phyloP scores from a whole-genome alignment of 805 yeast species.

The Cyberlindnera japonica region DNA sequence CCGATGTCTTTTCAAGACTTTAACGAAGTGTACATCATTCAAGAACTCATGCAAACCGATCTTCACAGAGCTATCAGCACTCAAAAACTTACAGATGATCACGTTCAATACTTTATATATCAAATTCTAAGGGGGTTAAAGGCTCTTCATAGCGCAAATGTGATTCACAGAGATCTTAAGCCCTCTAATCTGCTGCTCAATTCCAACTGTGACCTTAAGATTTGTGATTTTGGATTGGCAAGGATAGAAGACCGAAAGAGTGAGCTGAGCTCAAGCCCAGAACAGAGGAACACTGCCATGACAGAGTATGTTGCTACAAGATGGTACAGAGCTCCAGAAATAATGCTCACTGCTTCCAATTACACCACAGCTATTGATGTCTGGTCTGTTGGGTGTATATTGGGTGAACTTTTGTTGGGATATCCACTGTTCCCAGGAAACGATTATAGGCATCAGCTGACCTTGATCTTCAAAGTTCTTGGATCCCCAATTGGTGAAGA shows the following conservation, averaged over 20 bases:
- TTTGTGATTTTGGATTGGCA: constrained; percentile 94
- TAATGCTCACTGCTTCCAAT: constrained; percentile 90
- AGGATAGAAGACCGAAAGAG: constrained; percentile 32
- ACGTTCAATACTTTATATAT: constrained; percentile 88
- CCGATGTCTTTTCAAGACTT: constrained; percentile 75
- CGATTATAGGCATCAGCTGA: constrained; percentile 88
- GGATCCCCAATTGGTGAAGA: constrained; percentile 88
- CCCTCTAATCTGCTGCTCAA: constrained; percentile 85
- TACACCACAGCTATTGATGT: constrained; percentile 94
- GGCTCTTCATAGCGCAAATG: constrained; percentile 90
- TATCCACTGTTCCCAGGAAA: constrained; percentile 90
- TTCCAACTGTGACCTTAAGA: constrained; percentile 88
- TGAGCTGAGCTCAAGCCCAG: constrained; percentile 44
- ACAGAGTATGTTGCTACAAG: constrained; percentile 97
- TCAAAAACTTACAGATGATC: constrained; percentile 85
- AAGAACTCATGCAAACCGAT: constrained; percentile 87
- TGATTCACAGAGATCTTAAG: constrained; percentile 87
- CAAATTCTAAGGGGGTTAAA: constrained; percentile 89
- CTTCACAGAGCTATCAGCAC: constrained; percentile 76
- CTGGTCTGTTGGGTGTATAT: constrained; percentile 95
- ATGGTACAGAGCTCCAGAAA: constrained; percentile 98
- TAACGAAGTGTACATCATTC: constrained; percentile 83
- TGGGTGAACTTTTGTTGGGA: constrained; percentile 86
- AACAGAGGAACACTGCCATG: constrained; percentile 71
- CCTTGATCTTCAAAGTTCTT: constrained; percentile 75